A percentile compares a stretch with the other conserved stretches of the same genome.
phyloP scores from a whole-genome alignment of 2,329 filamentous ascomycete genomes.

The Cadophora gregata region DNA sequence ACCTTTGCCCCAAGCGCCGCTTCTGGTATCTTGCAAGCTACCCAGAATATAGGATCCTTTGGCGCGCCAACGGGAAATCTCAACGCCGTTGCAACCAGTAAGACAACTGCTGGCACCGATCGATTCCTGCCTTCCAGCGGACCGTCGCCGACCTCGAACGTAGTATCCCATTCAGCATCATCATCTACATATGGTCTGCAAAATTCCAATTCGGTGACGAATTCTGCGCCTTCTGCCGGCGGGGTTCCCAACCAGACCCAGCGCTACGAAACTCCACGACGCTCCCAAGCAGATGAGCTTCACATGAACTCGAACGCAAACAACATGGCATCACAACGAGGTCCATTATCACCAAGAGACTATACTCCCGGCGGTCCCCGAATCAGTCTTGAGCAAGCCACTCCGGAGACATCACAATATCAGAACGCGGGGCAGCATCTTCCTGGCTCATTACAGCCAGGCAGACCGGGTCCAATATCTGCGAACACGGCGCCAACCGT shows the following conservation, averaged over 20 bases:
- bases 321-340: slow-evolving; percentile 40
- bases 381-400: slow-evolving; percentile 66
- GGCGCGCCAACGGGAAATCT: slow-evolving; percentile 26
- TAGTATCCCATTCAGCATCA: slow-evolving; percentile 7
- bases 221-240: slow-evolving; percentile 34
- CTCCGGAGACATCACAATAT: slow-evolving; percentile 54
- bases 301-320: slow-evolving; percentile 54
- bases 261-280: slow-evolving; percentile 53
- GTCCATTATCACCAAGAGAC: slow-evolving; percentile 49
- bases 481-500: slow-evolving; percentile 63
- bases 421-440: slow-evolving; percentile 50
- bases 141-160: slow-evolving; percentile 8
- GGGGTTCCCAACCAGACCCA: slow-evolving; percentile 45
- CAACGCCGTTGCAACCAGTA: slow-evolving; percentile 17
- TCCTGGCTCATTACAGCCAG: slow-evolving; percentile 66
- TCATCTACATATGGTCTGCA: slow-evolving; percentile 30
- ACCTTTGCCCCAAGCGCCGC: slow-evolving; percentile 17
- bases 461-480: slow-evolving; percentile 58
- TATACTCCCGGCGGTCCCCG: slow-evolving; percentile 55
- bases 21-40: slow-evolving; percentile 24
- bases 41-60: slow-evolving; percentile 27
- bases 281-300: slow-evolving; percentile 57
- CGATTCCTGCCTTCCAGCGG: slow-evolving; percentile 17
- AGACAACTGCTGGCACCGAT: slow-evolving; percentile 15
- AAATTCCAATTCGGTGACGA: slow-evolving; percentile 30